Evolutionary conservation across 805 yeast species (phyloP).

Genomic region (Zygosaccharomyces lentus): DNA sequence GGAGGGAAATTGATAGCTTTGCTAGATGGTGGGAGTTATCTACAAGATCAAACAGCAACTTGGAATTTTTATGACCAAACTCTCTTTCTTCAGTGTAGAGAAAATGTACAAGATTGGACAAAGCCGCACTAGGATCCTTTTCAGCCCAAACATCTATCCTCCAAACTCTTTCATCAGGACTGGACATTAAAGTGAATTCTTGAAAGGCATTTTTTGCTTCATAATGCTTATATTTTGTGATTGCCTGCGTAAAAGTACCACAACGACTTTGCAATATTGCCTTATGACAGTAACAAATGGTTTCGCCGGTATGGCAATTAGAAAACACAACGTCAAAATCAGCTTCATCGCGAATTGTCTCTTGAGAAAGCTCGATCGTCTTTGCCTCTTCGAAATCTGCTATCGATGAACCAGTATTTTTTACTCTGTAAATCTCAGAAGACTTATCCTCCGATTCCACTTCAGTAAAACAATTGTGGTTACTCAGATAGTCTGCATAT

Average conservation of each 20-base stretch:
- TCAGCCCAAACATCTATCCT: slow-evolving; percentile 6
- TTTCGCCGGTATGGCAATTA: slow-evolving; percentile 7
- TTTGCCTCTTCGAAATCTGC: slow-evolving; percentile 2
- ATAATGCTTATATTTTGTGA: slow-evolving; percentile 6
- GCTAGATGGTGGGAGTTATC: slow-evolving; percentile 23
- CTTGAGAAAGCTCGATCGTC: background rate
- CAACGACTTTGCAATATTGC: slow-evolving; percentile 20
- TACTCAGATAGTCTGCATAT: slow-evolving; percentile 5
- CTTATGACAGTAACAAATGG: slow-evolving; percentile 25
- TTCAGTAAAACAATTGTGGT: slow-evolving; percentile 4
- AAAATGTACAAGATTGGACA: slow-evolving; percentile 17
- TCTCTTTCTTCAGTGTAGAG: slow-evolving; percentile 29
- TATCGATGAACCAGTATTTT: background rate
- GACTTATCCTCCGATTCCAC: slow-evolving; percentile 11
- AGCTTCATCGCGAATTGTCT: background rate
- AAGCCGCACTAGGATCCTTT: background rate
- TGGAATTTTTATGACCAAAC: slow-evolving; percentile 9
- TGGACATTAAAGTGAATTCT: background rate
- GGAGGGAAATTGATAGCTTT: slow-evolving; percentile 10
- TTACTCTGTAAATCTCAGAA: background rate
- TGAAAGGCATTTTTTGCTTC: slow-evolving; percentile 8
- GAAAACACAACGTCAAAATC: slow-evolving; percentile 21
- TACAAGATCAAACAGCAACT: slow-evolving; percentile 14
- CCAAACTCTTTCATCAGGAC: background rate
- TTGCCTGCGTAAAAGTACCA: slow-evolving; percentile 6